Base-by-base conservation (phyloP, 2,329 filamentous ascomycete genomes). In the Ascocoryne sarcoides region DNA sequence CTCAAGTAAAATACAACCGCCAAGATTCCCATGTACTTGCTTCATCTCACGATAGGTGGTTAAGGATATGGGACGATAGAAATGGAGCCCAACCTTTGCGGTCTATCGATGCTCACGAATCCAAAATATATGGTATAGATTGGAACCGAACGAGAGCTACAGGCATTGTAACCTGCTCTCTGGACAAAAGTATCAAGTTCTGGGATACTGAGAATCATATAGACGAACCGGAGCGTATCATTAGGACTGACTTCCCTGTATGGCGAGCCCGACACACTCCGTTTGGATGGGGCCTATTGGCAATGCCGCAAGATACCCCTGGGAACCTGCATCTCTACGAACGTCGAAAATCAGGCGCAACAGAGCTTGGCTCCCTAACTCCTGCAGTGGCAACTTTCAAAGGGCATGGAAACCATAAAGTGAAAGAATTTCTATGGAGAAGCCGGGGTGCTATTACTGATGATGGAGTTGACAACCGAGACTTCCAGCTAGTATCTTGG, bases 401-500 rank as follows among this genome's bases (percentile, higher is more conserved):
- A 1, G 78, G 76, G 1, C 79, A 82, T 46, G 56, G 54, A 15
- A 70, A 70, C 35, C 69, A 77, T 51, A 79, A 89, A 56, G 87
- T 86, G 20, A 94, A 92, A 56, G 89, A 95, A 54, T 95, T 95
- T 46, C 65, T 95, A 9, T 95, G 89, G 89, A 75, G 89, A 58
- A 76, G 77, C 35, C 77, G 89, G 40, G 89, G 89, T 28, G 64
- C 64, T 12, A 69, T 81, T 26, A 68, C 69, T 14, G 73, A 76
- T 12, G 75, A 86, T 39, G 73, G 75, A n/a, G 64, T 82, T 33
- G 89, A 95, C 54, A 70, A 88, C 46, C 77, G 90, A 52, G 89
- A 95, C 38, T 95, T 95, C 48, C 89, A 95, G 60, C 70, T 95
- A 14, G 85, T 95, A 0, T 89, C 89, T 0, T 95, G 89, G 89